Evolutionary conservation across 495 filamentous ascomycete genomes (phyloP), one percentile per base, ranked within the genome.

Genomic region (Lepidopterella palustris): DNA sequence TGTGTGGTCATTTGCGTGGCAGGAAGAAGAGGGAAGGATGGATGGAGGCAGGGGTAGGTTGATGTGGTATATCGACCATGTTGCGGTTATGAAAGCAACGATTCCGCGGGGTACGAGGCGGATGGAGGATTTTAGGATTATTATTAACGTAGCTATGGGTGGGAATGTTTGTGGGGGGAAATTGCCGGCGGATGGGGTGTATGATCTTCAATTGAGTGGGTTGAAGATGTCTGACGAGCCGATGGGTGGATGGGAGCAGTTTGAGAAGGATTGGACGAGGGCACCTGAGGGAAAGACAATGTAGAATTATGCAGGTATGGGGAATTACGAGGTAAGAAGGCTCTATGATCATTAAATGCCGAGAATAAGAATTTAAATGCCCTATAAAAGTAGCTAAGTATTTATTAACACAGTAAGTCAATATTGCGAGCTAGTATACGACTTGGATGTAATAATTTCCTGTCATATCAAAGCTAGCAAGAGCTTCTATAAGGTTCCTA

Each of bases 71-170:
- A 71, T 78, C 52, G 72, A 78, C 56, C 74, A 73, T 3, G 40
- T 63, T 21, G 64, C 72, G 0, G 72, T 76, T 1, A 77, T 78
- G 75, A 74, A 68, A 55, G 73, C 65, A 9, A 26, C 59, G 5
- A 72, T 77, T 29, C 76, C 76, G 11, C 31, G 47, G 9, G 75
- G 74, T 0, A 76, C 73, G 15, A 67, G 76, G 49, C 66, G 67
- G 20, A 70, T 78, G 45, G 69, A 70, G 58, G 76, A 77, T 48
- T 77, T 61, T 59, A 62, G 59, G 26, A 58, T 78, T 20, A 63
- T 76, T 32, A 60, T 78, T 21, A 78, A 78, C 59, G 62, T 77
- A 15, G 76, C 76, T 4, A 76, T 78, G 70, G 76, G 75, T 1
- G 76, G 76, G 11, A 77, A 74, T 62, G 75, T 78, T 11, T 75